A percentile compares a stretch with the other conserved stretches of the same genome.
phyloP scores from a whole-genome alignment of 2,329 filamentous ascomycete species.

The Pseudocercospora cruenta region DNA sequence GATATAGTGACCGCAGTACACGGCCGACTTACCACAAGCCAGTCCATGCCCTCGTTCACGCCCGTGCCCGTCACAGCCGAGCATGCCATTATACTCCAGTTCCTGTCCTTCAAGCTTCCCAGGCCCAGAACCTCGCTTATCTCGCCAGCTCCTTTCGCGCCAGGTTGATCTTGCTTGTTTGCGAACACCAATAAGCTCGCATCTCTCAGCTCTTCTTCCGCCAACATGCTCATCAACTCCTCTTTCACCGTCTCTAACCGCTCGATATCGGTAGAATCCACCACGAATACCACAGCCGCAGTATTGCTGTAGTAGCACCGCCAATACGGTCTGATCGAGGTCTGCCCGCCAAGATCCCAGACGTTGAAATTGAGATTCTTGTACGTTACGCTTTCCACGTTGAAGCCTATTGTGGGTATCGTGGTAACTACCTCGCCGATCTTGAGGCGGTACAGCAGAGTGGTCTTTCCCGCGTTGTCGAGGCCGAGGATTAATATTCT shows the following conservation, averaged over 20 bases:
- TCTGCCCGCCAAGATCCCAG: conserved; percentile 97
- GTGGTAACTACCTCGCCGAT: conserved; percentile 99
- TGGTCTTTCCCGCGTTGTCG: conserved; percentile 99
- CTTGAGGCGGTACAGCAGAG: conserved; percentile 90
- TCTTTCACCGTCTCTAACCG: conserved; percentile 89
- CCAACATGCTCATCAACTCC: conserved; percentile 91
- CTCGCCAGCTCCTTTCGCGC: conserved; percentile 92
- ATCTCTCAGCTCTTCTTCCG: conserved; percentile 94
- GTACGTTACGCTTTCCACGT: conserved; percentile 98
- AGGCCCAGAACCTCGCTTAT: conserved; percentile 92
- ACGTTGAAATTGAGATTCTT: conserved; percentile 99
- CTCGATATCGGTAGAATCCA: conserved; percentile 97
- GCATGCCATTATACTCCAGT: conserved; percentile 99
- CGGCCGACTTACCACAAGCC: conserved; percentile 76
- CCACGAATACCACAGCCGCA: conserved; percentile 96
- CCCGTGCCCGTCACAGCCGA: conserved; percentile 94
- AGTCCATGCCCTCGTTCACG: conserved; percentile 98
- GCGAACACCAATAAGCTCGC: conserved; percentile 92
- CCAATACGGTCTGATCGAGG: conserved; percentile 98
- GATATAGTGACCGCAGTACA: not conserved
- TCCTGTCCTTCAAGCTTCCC: conserved; percentile 89
- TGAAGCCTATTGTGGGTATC: conserved; percentile 98
- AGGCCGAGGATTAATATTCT: conserved; percentile 72
- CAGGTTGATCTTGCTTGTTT: conserved; percentile 98
- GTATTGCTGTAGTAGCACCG: conserved; percentile 99